Percentiles rank a stretch among this genome's conserved stretches.
Conservation (phyloP, 139 green algal genomes). For the Auxenochlorella pyrenoidosa region DNA sequence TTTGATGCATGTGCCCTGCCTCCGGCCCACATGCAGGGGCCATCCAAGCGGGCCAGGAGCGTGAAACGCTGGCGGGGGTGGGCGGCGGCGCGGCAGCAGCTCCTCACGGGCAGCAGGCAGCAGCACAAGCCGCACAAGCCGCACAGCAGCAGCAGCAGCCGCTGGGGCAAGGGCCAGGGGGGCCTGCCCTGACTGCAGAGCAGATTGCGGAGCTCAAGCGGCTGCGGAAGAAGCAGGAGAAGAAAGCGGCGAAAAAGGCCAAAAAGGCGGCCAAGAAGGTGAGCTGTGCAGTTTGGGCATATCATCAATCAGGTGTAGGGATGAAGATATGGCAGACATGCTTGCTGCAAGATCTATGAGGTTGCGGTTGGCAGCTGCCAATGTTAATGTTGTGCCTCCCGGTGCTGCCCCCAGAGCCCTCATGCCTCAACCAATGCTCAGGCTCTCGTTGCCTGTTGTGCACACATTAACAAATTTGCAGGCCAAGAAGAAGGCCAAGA, state of each 20-base stretch:
- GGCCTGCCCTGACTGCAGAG: slow-evolving; percentile 32
- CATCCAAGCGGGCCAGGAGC: slow-evolving; percentile 19
- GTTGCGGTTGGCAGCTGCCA: background rate
- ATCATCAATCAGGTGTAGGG: background rate
- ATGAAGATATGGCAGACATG: background rate
- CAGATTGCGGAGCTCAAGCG: slow-evolving; percentile 42
- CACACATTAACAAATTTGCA: background rate
- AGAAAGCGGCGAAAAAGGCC: slow-evolving; percentile 35
- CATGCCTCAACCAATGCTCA: background rate
- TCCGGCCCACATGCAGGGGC: background rate
- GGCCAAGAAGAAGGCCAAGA: slow-evolving; percentile 22
- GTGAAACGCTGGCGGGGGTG: slow-evolving; percentile 35
- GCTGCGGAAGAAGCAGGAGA: slow-evolving; percentile 39
- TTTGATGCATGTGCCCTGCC: background rate
- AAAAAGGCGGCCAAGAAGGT: slow-evolving; percentile 36
- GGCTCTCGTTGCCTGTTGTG: background rate
- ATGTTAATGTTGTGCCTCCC: no score
- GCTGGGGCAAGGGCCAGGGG: background rate
- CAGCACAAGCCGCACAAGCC: background rate
- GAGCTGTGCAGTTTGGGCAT: background rate
- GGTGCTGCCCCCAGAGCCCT: background rate
- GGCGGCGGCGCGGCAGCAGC: background rate
- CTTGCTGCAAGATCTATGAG: no score
- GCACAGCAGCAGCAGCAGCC: slow-evolving; percentile 14
- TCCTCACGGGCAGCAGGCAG: background rate